A percentile compares a stretch with the other conserved stretches of the same genome.
Conservation (phyloP, 305 asterid species). For the Andrographis paniculata region DNA sequence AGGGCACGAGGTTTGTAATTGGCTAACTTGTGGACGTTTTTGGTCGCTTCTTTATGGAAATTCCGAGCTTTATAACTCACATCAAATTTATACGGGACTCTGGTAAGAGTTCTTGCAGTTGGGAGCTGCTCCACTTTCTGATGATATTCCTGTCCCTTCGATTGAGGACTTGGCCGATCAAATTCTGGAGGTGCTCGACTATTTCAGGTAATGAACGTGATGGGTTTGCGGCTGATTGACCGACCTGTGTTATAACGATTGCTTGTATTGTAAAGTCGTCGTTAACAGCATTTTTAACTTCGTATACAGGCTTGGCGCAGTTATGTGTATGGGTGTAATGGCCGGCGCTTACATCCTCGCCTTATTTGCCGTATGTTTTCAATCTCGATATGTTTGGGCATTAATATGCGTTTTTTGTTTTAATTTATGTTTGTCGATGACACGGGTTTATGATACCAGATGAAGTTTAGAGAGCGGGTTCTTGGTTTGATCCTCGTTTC, state of each 20-base stretch:
- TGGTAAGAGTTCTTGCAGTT: conserved; percentile 71
- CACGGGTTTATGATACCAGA: conserved; percentile 32
- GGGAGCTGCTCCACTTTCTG: conserved; percentile 68
- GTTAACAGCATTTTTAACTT: conserved; percentile 17
- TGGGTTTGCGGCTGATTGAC: not conserved
- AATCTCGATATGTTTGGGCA: conserved; percentile 8
- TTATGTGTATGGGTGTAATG: conserved; percentile 79
- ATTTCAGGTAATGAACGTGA: conserved; percentile 53
- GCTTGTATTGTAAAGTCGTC: not conserved
- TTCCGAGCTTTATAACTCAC: conserved; percentile 25
- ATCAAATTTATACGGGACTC: conserved; percentile 28
- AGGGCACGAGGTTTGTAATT: conserved; percentile 76
- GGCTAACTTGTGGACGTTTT: conserved; percentile 12
- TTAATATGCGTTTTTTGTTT: not conserved
- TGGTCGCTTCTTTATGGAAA: not conserved
- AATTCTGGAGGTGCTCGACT: conserved; percentile 59
- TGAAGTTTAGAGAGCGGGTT: conserved; percentile 61
- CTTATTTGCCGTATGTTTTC: conserved; percentile 53
- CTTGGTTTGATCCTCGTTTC: conserved; percentile 74
- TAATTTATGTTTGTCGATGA: conserved; percentile 6
- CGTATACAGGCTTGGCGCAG: conserved; percentile 57
- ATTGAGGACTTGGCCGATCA: conserved; percentile 70
- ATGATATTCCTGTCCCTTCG: conserved; percentile 40
- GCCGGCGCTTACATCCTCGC: conserved; percentile 82
- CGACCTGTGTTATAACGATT: too few relatives aligned